phyloP scores from a whole-genome alignment of 2,329 filamentous ascomycete species.

The Fusarium circinatum region DNA sequence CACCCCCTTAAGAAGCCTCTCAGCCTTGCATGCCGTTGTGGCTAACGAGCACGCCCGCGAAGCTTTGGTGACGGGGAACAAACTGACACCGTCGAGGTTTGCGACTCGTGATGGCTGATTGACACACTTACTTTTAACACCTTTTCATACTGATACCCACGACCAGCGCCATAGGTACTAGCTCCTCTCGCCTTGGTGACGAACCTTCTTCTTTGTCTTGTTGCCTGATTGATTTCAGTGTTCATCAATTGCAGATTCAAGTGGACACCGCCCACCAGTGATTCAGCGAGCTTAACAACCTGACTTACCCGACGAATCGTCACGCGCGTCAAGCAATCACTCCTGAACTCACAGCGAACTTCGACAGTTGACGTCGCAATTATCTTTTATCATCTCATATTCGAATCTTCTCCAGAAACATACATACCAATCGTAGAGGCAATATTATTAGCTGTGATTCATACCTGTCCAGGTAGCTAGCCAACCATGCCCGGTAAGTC shows the following conservation, averaged over 20 bases:
- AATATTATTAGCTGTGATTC: conserved; percentile 1
- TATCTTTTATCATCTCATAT: neutral
- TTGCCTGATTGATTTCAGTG: neutral
- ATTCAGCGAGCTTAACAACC: neutral
- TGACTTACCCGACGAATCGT: neutral
- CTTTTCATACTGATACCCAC: neutral
- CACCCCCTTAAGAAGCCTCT: conserved; percentile 6
- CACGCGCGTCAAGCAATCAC: conserved; percentile 17
- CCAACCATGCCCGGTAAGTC: conserved; percentile 36
- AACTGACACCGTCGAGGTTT: conserved; percentile 22
- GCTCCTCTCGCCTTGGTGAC: neutral
- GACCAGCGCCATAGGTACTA: neutral
- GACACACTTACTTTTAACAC: conserved; percentile 3
- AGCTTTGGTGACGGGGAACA: conserved; percentile 1
- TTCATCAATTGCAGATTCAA: conserved; percentile 2
- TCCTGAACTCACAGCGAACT: neutral
- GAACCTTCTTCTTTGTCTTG: neutral
- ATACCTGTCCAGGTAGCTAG: neutral
- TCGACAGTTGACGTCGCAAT: neutral
- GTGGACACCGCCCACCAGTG: neutral
- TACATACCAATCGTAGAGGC: neutral
- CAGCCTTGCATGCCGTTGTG: conserved; percentile 29
- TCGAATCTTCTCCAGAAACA: neutral
- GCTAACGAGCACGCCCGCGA: conserved; percentile 2
- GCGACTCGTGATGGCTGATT: conserved; percentile 32